These are phyloP conservation scores for Skeletonema menzelii DNA, from an alignment of 108 stramenopile species.

Conservation along the genomic window DNA sequence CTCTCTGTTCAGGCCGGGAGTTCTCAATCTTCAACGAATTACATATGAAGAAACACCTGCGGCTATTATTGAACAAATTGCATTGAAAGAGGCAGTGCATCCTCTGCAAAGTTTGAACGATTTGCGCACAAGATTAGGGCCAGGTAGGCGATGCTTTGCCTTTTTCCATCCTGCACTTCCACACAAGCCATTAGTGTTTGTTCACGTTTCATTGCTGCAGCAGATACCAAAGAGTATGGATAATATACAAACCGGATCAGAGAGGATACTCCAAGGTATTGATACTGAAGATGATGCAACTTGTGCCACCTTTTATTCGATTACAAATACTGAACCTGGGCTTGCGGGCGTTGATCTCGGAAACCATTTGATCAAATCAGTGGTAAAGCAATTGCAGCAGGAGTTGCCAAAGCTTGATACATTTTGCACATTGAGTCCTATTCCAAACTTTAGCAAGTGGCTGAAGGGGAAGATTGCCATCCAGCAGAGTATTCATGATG, in stretches of 20 bases:
- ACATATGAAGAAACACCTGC: conserved; percentile 88
- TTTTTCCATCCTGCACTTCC: conserved; percentile 91
- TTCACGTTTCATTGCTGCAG: conserved; percentile 83
- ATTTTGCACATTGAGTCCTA: conserved; percentile 88
- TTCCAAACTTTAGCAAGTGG: conserved; percentile 89
- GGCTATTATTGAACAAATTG: conserved; percentile 88
- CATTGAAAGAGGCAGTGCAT: conserved; percentile 90
- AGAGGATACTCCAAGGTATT: conserved; percentile 8
- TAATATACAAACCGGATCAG: conserved; percentile 40
- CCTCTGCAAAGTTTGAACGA: conserved; percentile 85
- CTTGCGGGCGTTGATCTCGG: conserved; percentile 89
- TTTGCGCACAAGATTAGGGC: conserved; percentile 75
- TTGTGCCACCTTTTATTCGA: conserved; percentile 93
- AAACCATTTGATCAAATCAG: conserved; percentile 85
- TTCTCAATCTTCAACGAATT: conserved; percentile 63
- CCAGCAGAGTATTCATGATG: conserved; percentile 22
- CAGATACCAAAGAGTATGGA: conserved; percentile 67
- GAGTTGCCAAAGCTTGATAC: conserved; percentile 63
- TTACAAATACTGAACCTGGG: conserved; percentile 81
- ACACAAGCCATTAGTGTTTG: conserved; percentile 86
- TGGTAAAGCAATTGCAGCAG: conserved; percentile 54
- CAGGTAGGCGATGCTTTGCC: conserved; percentile 84
- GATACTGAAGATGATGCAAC: conserved; percentile 34
- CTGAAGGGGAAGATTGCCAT: conserved; percentile 56
- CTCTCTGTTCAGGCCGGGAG: conserved; percentile 44